Evolutionary conservation across 306 rosid genomes (phyloP), one percentile per base, ranked within the genome.

Genomic region (Glycine soja): DNA sequence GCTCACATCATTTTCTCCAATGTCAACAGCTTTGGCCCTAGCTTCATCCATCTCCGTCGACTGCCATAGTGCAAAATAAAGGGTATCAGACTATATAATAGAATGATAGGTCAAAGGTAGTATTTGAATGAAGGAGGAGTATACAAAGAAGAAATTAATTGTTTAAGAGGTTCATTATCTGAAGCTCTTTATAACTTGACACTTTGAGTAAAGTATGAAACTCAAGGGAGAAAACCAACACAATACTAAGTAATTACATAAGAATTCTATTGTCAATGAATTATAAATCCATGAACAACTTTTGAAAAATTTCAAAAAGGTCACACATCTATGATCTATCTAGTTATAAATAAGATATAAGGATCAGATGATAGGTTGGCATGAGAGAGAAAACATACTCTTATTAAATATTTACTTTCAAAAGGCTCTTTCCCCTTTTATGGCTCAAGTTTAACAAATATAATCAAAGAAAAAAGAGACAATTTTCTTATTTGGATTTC

Each of bases 1-100:
- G 61, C 97, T 90, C 80, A 92, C 99, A 46, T 95, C 97, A 78
- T 91, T 92, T 87, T 93, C 99, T 24, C 99, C 98, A 52, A 93
- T 92, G 86, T 96, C 99, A 58, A 96, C 91, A 51, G 97, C 99
- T 88, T 82, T 92, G 51, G 92, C 85, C 99, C 93, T 91, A 50
- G 98, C 97, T 47, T 93, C 98, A 75, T 96, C 99, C n/a, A 92
- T 69, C 75, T 92, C 97, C 15, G 97, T 54, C 40, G 91, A 65
- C 97, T 92, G 91, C 80, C 90, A 77, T 32, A 51, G 56, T 67
- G 38, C 48, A 72, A 12, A 81, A 50, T 24, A 73, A 61, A 75
- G 72, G 70, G 68, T 75, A 77, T 86, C 47, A 78, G 83, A 51
- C 48, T 30, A 79, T 30, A 74, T n/a, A 11, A 59, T 64, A 59